Evolutionary conservation across 2,329 filamentous ascomycete species (phyloP), one percentile per base, ranked within the genome.

Genomic region (Aspergillus pseudoterreus): DNA sequence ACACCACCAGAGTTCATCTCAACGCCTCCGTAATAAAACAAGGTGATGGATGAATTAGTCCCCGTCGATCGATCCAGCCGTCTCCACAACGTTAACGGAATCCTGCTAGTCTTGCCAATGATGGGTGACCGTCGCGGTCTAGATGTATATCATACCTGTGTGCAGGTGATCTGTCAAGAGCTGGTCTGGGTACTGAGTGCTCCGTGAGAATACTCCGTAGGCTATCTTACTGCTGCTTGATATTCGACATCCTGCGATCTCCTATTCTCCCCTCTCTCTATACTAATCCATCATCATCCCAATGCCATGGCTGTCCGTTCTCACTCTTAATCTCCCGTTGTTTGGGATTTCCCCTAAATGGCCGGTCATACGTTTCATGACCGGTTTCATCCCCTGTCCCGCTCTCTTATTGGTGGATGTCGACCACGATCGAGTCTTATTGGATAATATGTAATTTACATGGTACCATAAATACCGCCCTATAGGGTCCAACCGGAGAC

Each of bases 361-460:
- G 27, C 17, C 12, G 14, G 38, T 43, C 38, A 49, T 50, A 48
- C 53, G 45, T 49, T 35, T 27, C 53, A 53, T 46, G 32, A 53
- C 51, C 47, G 6, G 43, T 53, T 55, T 55, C 43, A 45, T 22
- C 43, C 35, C 41, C 12, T 42, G 11, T 4, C 14, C 11, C 14
- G 6, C 35, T 3, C 15, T n/a, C 14, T n/a, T 6, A 38, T 38
- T 38, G 35, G 35, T n/a, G 15, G 35, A 17, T 38, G 14, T n/a
- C 3, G 12, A 8, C 5, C 14, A n/a, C 3, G 35, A 10, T 38
- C 14, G 35, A 38, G 14, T n/a, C 15, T 38, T 4, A 38, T 38
- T 38, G 35, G 35, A n/a, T 38, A 5, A n/a, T 1, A 10, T 11
- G 35, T 38, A 38, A n/a, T n/a, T 38, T 17, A 38, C 27, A 30